These are phyloP conservation scores for Stellera chamaejasme DNA, from an alignment of 345 rosid genomes.

Conservation along the genomic window DNA sequence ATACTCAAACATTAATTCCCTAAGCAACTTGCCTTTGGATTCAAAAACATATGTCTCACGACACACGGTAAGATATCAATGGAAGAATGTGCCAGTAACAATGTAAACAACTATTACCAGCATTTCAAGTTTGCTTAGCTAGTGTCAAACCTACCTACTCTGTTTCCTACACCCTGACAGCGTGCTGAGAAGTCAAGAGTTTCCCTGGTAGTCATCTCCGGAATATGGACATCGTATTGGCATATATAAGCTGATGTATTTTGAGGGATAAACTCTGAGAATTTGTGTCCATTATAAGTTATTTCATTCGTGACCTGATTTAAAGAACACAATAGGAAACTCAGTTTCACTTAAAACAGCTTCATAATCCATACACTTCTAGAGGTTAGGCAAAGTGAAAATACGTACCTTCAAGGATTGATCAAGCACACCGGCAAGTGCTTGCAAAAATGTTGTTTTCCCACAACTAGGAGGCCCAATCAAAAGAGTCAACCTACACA, in stretches of 20 bases:
- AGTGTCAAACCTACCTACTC: conserved; percentile 19
- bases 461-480: conserved; percentile 52
- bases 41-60: too few species aligned
- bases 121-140: too few species aligned
- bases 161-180: conserved; percentile 53
- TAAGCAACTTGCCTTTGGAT: too few species aligned
- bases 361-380: background rate
- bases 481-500: conserved; percentile 33
- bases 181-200: conserved; percentile 55
- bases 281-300: conserved; percentile 47
- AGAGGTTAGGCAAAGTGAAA: background rate
- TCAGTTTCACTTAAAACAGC: background rate
- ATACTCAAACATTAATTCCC: too few species aligned
- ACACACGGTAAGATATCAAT: too few species aligned
- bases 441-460: conserved; percentile 38
- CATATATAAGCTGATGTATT: conserved; percentile 59
- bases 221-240: conserved; percentile 57
- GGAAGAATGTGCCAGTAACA: too few species aligned
- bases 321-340: background rate
- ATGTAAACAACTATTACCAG: too few species aligned
- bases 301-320: conserved; percentile 41
- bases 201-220: conserved; percentile 62
- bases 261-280: conserved; percentile 52
- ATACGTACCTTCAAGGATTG: conserved; percentile 38
- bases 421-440: conserved; percentile 36